A percentile compares a stretch with the other conserved stretches of the same genome.
Conservation (phyloP, 805 yeast genomes). For the Zygosaccharomyces rouxii region DNA sequence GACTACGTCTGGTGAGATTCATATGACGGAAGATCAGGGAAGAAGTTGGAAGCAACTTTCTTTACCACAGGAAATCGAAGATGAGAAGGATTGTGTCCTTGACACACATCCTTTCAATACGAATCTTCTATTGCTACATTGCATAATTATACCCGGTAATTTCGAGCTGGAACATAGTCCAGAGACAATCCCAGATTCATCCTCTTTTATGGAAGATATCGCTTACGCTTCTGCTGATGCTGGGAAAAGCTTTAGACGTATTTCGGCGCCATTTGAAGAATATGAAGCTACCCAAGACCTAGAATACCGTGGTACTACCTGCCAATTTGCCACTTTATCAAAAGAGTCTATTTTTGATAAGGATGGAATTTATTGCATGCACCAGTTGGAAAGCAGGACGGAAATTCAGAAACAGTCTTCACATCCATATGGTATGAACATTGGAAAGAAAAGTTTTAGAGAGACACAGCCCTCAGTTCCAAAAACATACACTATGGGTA, state of each 20-base stretch:
- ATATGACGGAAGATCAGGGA: conserved; percentile 30
- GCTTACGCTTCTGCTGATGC: conserved; percentile 1
- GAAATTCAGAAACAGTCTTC: background rate
- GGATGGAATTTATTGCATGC: background rate
- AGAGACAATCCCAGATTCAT: background rate
- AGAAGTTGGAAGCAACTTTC: conserved; percentile 19
- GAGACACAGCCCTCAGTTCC: background rate
- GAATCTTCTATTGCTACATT: conserved; percentile 13
- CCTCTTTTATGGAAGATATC: background rate
- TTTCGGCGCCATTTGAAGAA: background rate
- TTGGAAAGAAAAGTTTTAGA: background rate
- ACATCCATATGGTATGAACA: background rate
- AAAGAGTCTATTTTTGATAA: background rate
- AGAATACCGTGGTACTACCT: background rate
- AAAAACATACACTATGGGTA: background rate
- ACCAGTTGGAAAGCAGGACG: background rate
- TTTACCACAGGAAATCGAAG: background rate
- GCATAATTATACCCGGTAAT: conserved; percentile 8
- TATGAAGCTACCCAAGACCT: background rate
- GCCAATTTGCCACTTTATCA: background rate
- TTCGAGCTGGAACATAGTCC: too few relatives aligned
- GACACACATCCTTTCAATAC: conserved; percentile 18
- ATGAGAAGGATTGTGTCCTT: conserved; percentile 3
- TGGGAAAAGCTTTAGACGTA: background rate
- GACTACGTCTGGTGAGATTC: conserved; percentile 7